Conservation (phyloP, 1,284 basidiomycete genomes). For the Cutaneotrichosporon curvatum region DNA sequence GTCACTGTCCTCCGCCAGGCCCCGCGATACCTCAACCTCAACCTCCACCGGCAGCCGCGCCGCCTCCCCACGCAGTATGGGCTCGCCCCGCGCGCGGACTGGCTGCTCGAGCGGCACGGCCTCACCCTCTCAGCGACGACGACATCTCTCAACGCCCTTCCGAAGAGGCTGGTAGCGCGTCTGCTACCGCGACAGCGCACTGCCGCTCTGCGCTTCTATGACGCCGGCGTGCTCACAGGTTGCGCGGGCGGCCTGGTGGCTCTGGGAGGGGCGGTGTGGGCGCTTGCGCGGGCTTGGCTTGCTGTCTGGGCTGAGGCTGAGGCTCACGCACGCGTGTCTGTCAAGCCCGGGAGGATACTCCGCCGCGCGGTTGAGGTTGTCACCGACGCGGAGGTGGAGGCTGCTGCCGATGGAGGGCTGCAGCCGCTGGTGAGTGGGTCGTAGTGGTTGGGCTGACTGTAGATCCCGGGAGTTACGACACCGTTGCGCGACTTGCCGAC, state of each 20-base stretch:
- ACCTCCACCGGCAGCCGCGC: not conserved
- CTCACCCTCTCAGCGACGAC: slow-evolving; percentile 22
- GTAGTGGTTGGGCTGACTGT: not conserved
- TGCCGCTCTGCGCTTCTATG: slow-evolving; percentile 17
- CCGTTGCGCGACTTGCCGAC: slow-evolving; percentile 39
- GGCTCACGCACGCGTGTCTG: slow-evolving; percentile 19
- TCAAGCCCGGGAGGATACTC: slow-evolving; percentile 1
- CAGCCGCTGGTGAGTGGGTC: slow-evolving; percentile 27
- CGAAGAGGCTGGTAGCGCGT: slow-evolving; percentile 4
- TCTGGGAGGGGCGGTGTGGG: slow-evolving; percentile 22
- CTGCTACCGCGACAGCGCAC: not conserved
- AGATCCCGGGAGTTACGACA: slow-evolving; percentile 44
- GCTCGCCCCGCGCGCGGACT: slow-evolving; percentile 10
- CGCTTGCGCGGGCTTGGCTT: slow-evolving; percentile 21
- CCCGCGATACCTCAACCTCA: slow-evolving; percentile 2
- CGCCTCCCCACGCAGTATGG: slow-evolving; percentile 14
- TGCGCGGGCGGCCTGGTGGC: slow-evolving; percentile 8
- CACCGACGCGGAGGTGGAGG: not conserved
- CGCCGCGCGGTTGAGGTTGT: slow-evolving; percentile 4
- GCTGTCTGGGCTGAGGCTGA: slow-evolving; percentile 28
- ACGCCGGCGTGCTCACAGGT: slow-evolving; percentile 14
- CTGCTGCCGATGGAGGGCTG: slow-evolving; percentile 17
- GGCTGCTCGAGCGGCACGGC: slow-evolving; percentile 17
- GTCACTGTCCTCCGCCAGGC: slow-evolving; percentile 14
- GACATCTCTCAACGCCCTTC: slow-evolving; percentile 21